phyloP scores from a whole-genome alignment of 768 basidiomycete species.

The Kwoniella dendrophila region DNA sequence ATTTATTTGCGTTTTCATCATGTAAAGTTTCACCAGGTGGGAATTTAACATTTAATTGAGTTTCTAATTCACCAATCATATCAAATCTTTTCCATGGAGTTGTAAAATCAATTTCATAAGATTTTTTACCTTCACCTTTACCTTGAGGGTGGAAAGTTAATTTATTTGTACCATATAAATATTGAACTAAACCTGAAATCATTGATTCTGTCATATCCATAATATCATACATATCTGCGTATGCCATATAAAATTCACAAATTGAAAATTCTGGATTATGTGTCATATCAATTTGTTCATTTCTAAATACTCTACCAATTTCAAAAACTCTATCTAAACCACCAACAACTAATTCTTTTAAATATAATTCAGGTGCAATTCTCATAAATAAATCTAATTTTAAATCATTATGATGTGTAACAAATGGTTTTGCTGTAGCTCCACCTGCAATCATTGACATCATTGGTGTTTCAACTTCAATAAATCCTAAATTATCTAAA shows the following conservation, averaged over 20 bases:
- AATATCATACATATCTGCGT: slow-evolving; percentile 96
- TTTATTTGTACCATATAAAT: slow-evolving; percentile 69
- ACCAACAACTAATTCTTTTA: slow-evolving; percentile 96
- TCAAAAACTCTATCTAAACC: slow-evolving; percentile 98
- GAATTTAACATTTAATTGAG: slow-evolving; percentile 88
- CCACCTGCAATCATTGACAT: slow-evolving; percentile 95
- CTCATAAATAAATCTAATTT: slow-evolving; percentile 95
- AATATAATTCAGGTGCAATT: slow-evolving; percentile 94
- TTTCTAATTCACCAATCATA: slow-evolving; percentile 95
- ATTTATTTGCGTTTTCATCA: slow-evolving; percentile 82
- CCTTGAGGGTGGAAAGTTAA: slow-evolving; percentile 90
- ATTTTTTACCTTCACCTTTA: slow-evolving; percentile 66
- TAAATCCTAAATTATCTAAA: slow-evolving; percentile 87
- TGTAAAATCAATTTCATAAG: slow-evolving; percentile 79
- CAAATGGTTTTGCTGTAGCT: slow-evolving; percentile 96
- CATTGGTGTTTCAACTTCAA: slow-evolving; percentile 99
- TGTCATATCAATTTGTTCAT: slow-evolving; percentile 97
- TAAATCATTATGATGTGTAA: slow-evolving; percentile 99
- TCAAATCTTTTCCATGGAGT: slow-evolving; percentile 97
- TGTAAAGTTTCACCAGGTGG: slow-evolving; percentile 88
- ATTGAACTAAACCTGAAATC: slow-evolving; percentile 87
- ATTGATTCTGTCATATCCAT: slow-evolving; percentile 96
- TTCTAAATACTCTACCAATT: slow-evolving; percentile 96
- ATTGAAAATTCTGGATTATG: slow-evolving; percentile 99
- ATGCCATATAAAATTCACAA: slow-evolving; percentile 99